These are phyloP conservation scores for Cyberlindnera xylosilytica DNA, from an alignment of 805 yeast species.

Conservation along the genomic window DNA sequence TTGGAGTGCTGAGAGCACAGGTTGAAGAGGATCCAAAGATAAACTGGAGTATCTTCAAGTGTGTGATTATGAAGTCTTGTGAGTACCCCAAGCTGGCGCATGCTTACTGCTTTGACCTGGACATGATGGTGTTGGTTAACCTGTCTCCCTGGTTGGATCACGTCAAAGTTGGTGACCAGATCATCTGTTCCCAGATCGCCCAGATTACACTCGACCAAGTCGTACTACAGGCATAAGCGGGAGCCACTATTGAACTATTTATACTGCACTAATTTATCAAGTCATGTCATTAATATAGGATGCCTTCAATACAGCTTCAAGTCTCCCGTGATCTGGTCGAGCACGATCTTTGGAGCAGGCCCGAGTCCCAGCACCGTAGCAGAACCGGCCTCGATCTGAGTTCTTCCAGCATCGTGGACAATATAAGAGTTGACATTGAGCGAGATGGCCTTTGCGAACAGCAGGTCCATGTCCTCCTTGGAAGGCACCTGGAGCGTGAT, in stretches of 20 bases:
- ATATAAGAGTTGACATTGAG: constrained; percentile 74
- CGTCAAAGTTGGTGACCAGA: constrained; percentile 16
- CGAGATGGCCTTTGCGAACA: constrained; percentile 79
- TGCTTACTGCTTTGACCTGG: constrained; percentile 15
- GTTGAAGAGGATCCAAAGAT: constrained; percentile 1
- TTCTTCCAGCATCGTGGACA: constrained; percentile 95
- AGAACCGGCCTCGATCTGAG: constrained; percentile 94
- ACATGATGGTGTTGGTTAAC: constrained; percentile 6
- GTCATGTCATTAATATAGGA: background rate
- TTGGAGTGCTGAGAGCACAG: no score
- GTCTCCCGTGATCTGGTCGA: constrained; percentile 80
- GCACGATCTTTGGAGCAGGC: constrained; percentile 82
- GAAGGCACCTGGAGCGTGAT: constrained; percentile 75
- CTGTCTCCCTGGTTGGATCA: constrained; percentile 6
- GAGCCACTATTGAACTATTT: no score
- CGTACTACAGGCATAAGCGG: constrained; percentile 9
- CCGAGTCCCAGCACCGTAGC: constrained; percentile 97
- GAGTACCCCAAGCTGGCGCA: constrained; percentile 2
- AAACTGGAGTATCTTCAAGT: constrained; percentile 12
- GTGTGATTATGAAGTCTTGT: constrained; percentile 6
- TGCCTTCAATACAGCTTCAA: constrained; percentile 62
- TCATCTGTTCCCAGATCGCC: constrained; percentile 14
- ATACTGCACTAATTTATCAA: no score
- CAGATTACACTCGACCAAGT: constrained; percentile 7
- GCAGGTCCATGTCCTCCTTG: constrained; percentile 64